phyloP scores from a whole-genome alignment of 2,329 filamentous ascomycete genomes.

The Neonectria faginata region DNA sequence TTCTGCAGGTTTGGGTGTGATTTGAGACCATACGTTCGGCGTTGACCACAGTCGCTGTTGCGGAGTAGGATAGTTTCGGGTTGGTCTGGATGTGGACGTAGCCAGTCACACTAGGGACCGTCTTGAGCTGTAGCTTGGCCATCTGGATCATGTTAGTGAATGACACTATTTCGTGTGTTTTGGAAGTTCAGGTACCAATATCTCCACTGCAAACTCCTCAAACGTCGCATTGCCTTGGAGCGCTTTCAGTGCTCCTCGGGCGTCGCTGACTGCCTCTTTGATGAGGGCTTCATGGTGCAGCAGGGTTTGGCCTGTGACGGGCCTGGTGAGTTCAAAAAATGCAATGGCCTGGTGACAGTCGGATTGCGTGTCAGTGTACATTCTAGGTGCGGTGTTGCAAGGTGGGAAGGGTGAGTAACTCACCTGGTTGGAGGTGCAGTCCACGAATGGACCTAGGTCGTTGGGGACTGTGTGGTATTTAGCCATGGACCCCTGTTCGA shows the following conservation, averaged over 20 bases:
- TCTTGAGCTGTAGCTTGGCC: constrained; percentile 65
- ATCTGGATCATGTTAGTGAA: constrained; percentile 54
- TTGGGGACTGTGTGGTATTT: constrained; percentile 45
- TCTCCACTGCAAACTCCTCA: constrained; percentile 66
- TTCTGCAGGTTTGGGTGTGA: neutral
- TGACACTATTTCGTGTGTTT: accelerated
- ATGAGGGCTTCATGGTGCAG: constrained; percentile 48
- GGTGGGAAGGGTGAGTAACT: neutral
- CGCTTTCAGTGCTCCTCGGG: constrained; percentile 31
- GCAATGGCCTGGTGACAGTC: constrained; percentile 48
- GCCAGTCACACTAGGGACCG: constrained; percentile 62
- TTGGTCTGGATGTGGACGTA: constrained; percentile 71
- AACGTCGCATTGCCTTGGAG: constrained; percentile 41
- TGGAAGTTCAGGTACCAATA: constrained; percentile 56
- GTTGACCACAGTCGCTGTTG: constrained; percentile 61
- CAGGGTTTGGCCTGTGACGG: constrained; percentile 31
- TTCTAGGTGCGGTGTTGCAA: neutral
- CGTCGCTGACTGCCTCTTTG: constrained; percentile 43
- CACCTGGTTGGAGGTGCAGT: constrained; percentile 54
- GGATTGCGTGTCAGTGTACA: neutral
- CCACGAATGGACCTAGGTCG: constrained; percentile 50
- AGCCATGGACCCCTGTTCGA: constrained; percentile 5
- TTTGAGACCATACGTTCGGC: constrained; percentile 57
- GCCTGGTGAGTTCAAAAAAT: constrained; percentile 47
- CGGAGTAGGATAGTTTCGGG: constrained; percentile 65